Evolutionary conservation across 2,329 filamentous ascomycete species (phyloP).

Genomic region (Ascochyta clinopodiicola): DNA sequence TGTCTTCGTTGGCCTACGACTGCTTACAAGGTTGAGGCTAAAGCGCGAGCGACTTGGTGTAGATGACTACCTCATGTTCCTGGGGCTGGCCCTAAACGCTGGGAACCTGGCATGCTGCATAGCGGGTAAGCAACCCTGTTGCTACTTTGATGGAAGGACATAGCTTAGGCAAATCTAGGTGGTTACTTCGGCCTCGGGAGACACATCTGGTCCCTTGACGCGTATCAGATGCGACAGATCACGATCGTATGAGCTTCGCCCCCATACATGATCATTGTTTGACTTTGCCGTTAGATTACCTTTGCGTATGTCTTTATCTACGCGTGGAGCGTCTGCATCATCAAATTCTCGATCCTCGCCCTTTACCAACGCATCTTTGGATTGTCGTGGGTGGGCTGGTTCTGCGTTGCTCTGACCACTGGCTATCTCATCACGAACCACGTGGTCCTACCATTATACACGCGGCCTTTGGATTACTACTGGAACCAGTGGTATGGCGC

Average conservation of each 20-base stretch:
- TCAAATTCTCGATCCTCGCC: slow-evolving; percentile 37
- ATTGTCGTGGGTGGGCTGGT: slow-evolving; percentile 31
- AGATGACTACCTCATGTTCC: slow-evolving; percentile 35
- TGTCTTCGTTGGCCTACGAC: slow-evolving; percentile 26
- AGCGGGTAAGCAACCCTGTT: slow-evolving; percentile 17
- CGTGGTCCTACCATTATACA: slow-evolving; percentile 28
- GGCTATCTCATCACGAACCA: slow-evolving; percentile 30
- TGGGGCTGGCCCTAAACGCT: slow-evolving; percentile 28
- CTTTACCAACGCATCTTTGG: slow-evolving; percentile 38
- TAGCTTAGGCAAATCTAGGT: slow-evolving; percentile 7
- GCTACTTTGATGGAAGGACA: too few relatives aligned
- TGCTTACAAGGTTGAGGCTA: slow-evolving; percentile 26
- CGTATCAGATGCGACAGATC: slow-evolving; percentile 34
- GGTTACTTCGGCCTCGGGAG: slow-evolving; percentile 34
- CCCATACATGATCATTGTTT: neutral
- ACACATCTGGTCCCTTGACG: slow-evolving; percentile 31
- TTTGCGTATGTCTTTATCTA: slow-evolving; percentile 38
- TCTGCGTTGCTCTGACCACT: slow-evolving; percentile 24
- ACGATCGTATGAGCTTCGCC: slow-evolving; percentile 23
- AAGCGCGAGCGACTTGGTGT: slow-evolving; percentile 25
- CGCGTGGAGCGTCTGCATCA: slow-evolving; percentile 34
- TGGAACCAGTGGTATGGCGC: slow-evolving; percentile 31
- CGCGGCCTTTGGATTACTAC: slow-evolving; percentile 25
- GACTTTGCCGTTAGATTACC: slow-evolving; percentile 26
- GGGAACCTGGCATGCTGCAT: slow-evolving; percentile 35